Percentiles rank a stretch among this genome's conserved stretches.
Conservation (phyloP, 805 yeast genomes). For the Schwanniomyces sp. region DNA sequence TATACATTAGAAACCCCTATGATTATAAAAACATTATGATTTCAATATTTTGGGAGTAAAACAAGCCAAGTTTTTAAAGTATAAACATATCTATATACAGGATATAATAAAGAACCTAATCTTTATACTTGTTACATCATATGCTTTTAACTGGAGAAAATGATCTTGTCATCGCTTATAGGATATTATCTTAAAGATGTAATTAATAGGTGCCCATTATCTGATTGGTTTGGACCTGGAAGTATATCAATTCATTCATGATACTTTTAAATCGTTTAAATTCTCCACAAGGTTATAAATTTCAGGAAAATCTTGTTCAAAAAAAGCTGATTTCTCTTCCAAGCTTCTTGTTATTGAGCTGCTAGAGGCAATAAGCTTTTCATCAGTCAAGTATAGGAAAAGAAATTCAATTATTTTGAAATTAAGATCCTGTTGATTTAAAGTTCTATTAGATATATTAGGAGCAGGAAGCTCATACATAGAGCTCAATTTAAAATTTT, state of each 20-base stretch:
- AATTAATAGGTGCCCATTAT: no score
- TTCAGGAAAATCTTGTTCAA: constrained; percentile 38
- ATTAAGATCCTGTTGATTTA: constrained; percentile 49
- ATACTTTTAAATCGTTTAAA: constrained; percentile 31
- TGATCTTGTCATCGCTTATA: no score
- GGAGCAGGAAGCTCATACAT: constrained; percentile 3
- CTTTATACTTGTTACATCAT: no score
- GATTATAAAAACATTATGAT: background rate
- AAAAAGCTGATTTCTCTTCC: constrained; percentile 33
- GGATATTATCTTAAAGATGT: no score
- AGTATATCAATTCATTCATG: background rate
- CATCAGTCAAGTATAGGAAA: constrained; percentile 68
- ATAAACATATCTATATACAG: background rate
- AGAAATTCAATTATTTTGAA: constrained; percentile 68
- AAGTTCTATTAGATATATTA: constrained; percentile 3
- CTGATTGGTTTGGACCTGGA: no score
- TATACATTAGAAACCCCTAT: constrained; percentile 49
- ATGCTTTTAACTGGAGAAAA: no score
- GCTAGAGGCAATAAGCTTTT: constrained; percentile 20
- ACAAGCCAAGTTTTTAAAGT: background rate
- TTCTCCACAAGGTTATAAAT: constrained; percentile 38
- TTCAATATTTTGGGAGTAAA: background rate
- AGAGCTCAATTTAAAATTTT: constrained; percentile 27
- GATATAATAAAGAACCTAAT: background rate
- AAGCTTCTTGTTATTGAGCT: constrained; percentile 10